phyloP scores from a whole-genome alignment of 768 basidiomycete species.

The Mycena metata region DNA sequence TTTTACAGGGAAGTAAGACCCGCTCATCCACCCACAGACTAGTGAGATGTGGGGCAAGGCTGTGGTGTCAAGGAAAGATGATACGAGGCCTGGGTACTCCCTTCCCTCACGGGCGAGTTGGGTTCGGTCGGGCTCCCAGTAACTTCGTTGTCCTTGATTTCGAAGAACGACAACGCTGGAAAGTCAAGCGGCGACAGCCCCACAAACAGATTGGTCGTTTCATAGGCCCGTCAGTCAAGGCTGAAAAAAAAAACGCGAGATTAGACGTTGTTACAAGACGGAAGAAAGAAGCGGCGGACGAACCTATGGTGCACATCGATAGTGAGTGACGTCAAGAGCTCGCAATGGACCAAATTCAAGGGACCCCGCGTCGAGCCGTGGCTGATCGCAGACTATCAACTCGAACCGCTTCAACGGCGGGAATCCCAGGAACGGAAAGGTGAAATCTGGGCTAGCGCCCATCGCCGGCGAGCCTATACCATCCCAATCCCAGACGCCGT shows the following conservation, averaged over 20 bases:
- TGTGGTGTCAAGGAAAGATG: conserved; percentile 22
- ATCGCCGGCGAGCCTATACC: conserved; percentile 38
- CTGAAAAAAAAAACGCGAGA: conserved; percentile 16
- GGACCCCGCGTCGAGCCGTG: conserved; percentile 29
- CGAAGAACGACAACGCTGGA: conserved; percentile 28
- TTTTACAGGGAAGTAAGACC: conserved; percentile 4
- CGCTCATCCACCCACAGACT: conserved; percentile 41
- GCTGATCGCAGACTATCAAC: conserved; percentile 39
- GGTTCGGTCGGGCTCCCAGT: conserved; percentile 17
- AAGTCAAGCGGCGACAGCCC: conserved; percentile 34
- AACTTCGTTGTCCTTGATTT: conserved; percentile 38
- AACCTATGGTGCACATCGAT: conserved; percentile 41
- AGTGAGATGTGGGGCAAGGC: conserved; percentile 32
- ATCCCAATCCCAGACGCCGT: conserved; percentile 42
- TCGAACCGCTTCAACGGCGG: conserved; percentile 40
- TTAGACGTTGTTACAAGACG: neutral
- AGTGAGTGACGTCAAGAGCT: conserved; percentile 32
- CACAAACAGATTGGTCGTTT: conserved; percentile 33
- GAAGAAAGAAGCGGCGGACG: neutral
- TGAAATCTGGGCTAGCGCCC: conserved; percentile 33
- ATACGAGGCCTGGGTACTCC: conserved; percentile 36
- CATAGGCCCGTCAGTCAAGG: conserved; percentile 20
- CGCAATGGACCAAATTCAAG: conserved; percentile 37
- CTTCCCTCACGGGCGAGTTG: neutral
- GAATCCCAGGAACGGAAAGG: conserved; percentile 37